Percentiles rank a stretch among this genome's conserved stretches.
Conservation (phyloP, 2,329 filamentous ascomycete genomes). For the Cladosporium halotolerans region DNA sequence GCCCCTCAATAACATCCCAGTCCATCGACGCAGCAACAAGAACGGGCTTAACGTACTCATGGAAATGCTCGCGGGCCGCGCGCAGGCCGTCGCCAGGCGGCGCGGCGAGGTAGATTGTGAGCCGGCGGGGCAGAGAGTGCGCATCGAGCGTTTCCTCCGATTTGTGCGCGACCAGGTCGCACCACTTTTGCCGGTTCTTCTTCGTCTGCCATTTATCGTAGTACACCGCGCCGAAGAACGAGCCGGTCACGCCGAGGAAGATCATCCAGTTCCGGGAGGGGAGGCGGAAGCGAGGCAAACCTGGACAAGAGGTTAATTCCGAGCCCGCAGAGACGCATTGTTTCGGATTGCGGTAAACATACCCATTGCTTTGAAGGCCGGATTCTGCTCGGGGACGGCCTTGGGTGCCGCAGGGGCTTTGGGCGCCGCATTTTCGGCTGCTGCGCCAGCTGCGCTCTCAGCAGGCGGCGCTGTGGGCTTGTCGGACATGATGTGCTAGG, state of each 20-base stretch:
- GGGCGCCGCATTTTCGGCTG: constrained; percentile 7
- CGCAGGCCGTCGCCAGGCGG: constrained; percentile 83
- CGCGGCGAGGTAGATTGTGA: constrained; percentile 79
- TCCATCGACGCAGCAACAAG: constrained; percentile 84
- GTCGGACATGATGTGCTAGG: constrained; percentile 3
- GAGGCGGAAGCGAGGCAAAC: constrained; percentile 77
- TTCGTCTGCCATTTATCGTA: constrained; percentile 93
- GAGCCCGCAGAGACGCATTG: background rate
- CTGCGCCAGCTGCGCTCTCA: background rate
- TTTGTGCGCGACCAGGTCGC: constrained; percentile 75
- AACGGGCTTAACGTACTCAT: constrained; percentile 91
- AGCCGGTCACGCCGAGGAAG: constrained; percentile 73
- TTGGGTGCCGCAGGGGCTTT: constrained; percentile 20
- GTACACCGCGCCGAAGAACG: constrained; percentile 72
- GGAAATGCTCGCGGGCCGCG: constrained; percentile 86
- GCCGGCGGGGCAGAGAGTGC: constrained; percentile 68
- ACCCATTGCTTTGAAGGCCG: constrained; percentile 67
- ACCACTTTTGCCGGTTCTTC: constrained; percentile 79
- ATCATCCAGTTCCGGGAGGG: constrained; percentile 98
- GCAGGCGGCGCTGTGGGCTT: constrained; percentile 7
- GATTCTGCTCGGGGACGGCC: constrained; percentile 52
- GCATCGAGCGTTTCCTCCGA: constrained; percentile 67
- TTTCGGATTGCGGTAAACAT: constrained; percentile 14
- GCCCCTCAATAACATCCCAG: constrained; percentile 91
- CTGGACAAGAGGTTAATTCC: constrained; percentile 36